Base-by-base conservation (phyloP, 2,329 filamentous ascomycete genomes). In the Cytospora piceicola region DNA sequence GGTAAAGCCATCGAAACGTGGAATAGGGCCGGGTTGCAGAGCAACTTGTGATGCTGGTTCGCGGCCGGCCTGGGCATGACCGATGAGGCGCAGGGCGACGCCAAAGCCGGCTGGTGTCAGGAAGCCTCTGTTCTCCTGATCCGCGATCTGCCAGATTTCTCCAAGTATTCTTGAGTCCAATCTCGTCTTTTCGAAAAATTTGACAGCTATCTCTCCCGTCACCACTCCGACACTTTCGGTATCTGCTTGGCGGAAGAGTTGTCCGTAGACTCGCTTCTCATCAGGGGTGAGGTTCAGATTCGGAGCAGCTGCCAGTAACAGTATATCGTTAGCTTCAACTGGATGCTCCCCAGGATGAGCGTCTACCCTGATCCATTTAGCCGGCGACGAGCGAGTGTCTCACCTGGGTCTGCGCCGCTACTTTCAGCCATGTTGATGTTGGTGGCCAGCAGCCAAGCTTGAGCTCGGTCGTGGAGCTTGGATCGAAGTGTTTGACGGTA, bases 121-220 rank as follows among this genome's bases (percentile, higher is more conserved):
- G 71, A 98, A 91, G 61, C 95, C 95, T 70, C 94, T 88, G 81
- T 99, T 99, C 81, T 98, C 94, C 71, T 88, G 93, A 81, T 99
- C 95, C 71, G 95, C 94, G 77, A 99, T 95, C 80, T 98, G 94
- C 95, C 95, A 99, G 84, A 99, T 92, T 87, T 96, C 90, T 78
- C 94, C 95, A 67, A 99, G 84, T 58, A 95, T 85, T 68, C 92
- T 88, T 62, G 94, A 92, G 68, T 94, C 88, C 58, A 99, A 84
- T 71, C 91, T 90, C 55, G 95, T 98, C 83, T 95, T 95, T 79
- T 98, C 94, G 76, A 99, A 99, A 83, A 99, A 98, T 77, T 93
- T 92, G 77, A 99, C 94, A 66, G 95, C 95, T 68, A 96, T 86
- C 79, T 99, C 95, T 78, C 95, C 95, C 22, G 95, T 97, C 39